Conservation (phyloP, 2,329 filamentous ascomycete genomes). For the Hymenoscyphus occultus region DNA sequence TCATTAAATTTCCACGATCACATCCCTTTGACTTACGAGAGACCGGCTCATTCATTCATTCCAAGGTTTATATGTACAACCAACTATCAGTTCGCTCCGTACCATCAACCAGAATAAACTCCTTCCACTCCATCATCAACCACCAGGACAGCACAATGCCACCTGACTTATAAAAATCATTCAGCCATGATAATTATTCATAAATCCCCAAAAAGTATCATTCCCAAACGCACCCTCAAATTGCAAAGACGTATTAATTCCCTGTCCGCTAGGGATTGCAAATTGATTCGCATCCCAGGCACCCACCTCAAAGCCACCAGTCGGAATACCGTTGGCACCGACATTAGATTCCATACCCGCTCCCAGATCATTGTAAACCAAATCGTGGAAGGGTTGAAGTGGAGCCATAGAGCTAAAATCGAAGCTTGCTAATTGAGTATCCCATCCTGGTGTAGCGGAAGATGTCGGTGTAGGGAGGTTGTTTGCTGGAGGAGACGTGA, state of each 20-base stretch:
- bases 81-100: background rate
- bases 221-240: constrained; percentile 55
- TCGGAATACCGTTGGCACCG: background rate
- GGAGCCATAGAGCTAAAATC: constrained; percentile 52
- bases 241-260: constrained; percentile 39
- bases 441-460: constrained; percentile 17
- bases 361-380: constrained; percentile 53
- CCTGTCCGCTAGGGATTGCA: constrained; percentile 2
- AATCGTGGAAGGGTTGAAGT: constrained; percentile 55
- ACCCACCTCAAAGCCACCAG: constrained; percentile 17
- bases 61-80: background rate
- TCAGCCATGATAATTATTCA: constrained; percentile 44
- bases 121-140: background rate
- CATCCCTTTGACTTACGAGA: background rate
- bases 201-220: constrained; percentile 54
- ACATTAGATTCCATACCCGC: constrained; percentile 3
- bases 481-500: constrained; percentile 21
- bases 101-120: background rate
- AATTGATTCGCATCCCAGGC: constrained; percentile 10
- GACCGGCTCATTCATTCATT: background rate
- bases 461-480: constrained; percentile 4
- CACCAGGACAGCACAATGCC: background rate
- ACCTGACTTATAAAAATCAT: background rate
- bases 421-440: constrained; percentile 41
- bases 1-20: background rate